Percentiles rank a stretch among this genome's conserved stretches.
Conservation (phyloP, 2,329 filamentous ascomycete genomes). For the Scytalidium lignicola region DNA sequence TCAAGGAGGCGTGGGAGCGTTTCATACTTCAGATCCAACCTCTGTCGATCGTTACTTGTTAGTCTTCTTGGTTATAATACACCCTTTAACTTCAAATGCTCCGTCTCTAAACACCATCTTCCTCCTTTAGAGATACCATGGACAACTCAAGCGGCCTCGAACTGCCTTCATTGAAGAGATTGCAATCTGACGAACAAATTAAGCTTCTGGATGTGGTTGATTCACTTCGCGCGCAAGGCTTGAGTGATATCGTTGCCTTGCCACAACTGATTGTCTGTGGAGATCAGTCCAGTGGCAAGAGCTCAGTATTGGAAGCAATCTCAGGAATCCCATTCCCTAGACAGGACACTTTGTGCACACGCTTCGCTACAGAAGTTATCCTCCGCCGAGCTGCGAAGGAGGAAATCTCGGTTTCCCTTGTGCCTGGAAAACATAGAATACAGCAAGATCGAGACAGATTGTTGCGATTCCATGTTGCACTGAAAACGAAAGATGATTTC, state of each 20-base stretch:
- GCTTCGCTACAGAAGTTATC: constrained; percentile 40
- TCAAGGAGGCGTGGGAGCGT: no score
- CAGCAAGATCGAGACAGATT: constrained; percentile 7
- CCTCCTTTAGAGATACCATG: constrained; percentile 2
- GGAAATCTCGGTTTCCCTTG: constrained; percentile 9
- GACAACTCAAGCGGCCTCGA: constrained; percentile 2
- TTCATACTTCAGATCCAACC: no score
- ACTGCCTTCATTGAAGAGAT: constrained; percentile 9
- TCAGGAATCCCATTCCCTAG: constrained; percentile 35
- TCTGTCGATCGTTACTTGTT: no score
- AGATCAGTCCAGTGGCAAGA: constrained; percentile 35
- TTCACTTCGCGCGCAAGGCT: constrained; percentile 36
- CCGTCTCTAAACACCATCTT: not conserved
- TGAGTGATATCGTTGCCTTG: constrained; percentile 24
- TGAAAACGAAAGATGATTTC: constrained; percentile 14
- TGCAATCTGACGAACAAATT: constrained; percentile 41
- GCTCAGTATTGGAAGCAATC: constrained; percentile 28
- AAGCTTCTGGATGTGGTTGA: constrained; percentile 52
- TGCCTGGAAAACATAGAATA: constrained; percentile 7
- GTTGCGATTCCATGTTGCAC: constrained; percentile 9
- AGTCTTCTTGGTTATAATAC: no score
- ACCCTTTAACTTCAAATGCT: no score
- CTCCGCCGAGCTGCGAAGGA: constrained; percentile 16
- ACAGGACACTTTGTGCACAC: constrained; percentile 34
- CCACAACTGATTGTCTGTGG: constrained; percentile 35